Percentiles rank a stretch among this genome's conserved stretches.
Conservation (phyloP, 306 rosid species). For the Acmispon strigosus region DNA sequence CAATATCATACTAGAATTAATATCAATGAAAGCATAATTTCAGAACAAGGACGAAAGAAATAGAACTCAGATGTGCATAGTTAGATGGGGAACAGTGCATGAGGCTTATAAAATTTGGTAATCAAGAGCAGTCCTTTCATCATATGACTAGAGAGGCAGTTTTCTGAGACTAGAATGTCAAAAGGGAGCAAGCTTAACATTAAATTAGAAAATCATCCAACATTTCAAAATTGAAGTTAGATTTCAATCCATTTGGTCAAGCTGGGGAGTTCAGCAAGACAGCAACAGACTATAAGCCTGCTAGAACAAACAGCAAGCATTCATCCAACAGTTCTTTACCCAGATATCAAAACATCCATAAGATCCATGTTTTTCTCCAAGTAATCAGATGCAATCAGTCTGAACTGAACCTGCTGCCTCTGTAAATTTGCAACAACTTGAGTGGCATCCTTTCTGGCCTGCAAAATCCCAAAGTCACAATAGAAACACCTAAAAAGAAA, state of each 20-base stretch:
- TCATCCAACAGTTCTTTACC: slow-evolving; percentile 40
- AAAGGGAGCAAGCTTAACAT: neutral
- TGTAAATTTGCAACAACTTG: slow-evolving; percentile 93
- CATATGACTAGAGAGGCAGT: neutral
- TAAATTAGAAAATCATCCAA: neutral
- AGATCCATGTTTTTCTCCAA: slow-evolving; percentile 75
- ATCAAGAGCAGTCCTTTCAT: neutral
- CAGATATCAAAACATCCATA: slow-evolving; percentile 59
- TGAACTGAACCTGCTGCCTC: slow-evolving; percentile 83
- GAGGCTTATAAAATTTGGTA: neutral
- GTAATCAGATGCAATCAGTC: slow-evolving; percentile 81
- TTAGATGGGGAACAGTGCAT: too few relatives aligned
- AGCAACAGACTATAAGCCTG: neutral
- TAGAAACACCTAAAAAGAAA: too few relatives aligned
- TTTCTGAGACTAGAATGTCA: neutral
- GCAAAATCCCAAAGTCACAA: slow-evolving; percentile 20
- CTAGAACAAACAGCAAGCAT: neutral
- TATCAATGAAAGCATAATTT: neutral
- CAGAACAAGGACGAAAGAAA: neutral
- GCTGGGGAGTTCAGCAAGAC: neutral
- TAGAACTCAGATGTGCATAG: neutral
- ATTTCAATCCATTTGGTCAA: neutral
- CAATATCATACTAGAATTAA: neutral
- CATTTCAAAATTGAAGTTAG: neutral
- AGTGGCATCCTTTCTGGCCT: slow-evolving; percentile 92